Evolutionary conservation across 2,329 filamentous ascomycete genomes (phyloP).

Genomic region (Talaromyces sp.): DNA sequence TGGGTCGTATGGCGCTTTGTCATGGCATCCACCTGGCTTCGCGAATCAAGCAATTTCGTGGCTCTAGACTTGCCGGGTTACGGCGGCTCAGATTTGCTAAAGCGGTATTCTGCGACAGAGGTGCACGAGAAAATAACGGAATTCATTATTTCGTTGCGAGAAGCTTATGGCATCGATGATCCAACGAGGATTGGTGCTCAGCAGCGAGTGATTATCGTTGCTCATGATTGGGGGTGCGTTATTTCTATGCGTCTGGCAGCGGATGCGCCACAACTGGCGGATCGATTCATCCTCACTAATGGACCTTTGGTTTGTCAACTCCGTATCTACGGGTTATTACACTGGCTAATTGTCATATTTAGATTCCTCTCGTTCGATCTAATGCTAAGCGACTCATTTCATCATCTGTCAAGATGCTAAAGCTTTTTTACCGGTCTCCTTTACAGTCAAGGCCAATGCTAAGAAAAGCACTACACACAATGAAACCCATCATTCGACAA

Average conservation of each 20-base stretch:
- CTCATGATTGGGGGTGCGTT: conserved; percentile 56
- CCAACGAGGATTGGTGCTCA: conserved; percentile 25
- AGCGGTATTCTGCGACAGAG: conserved; percentile 48
- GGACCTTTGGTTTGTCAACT: conserved; percentile 46
- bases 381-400: conserved; percentile 42
- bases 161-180: conserved; percentile 42
- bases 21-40: conserved; percentile 40
- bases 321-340: neutral
- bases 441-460: conserved; percentile 45
- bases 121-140: conserved; percentile 54
- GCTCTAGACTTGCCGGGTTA: conserved; percentile 59
- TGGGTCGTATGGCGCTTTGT: conserved; percentile 54
- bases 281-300: conserved; percentile 55
- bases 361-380: conserved; percentile 43
- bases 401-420: conserved; percentile 50
- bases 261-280: conserved; percentile 55
- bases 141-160: conserved; percentile 52
- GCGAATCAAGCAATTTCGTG: conserved; percentile 45
- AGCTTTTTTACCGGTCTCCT: conserved; percentile 46
- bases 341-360: neutral
- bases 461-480: conserved; percentile 40
- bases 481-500: conserved; percentile 51
- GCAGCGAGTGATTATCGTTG: conserved; percentile 50
- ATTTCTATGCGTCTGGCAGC: conserved; percentile 55
- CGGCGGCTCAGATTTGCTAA: conserved; percentile 54